Conservation (phyloP, 1,139 yeast genomes). For the Williopsis jadinii region DNA sequence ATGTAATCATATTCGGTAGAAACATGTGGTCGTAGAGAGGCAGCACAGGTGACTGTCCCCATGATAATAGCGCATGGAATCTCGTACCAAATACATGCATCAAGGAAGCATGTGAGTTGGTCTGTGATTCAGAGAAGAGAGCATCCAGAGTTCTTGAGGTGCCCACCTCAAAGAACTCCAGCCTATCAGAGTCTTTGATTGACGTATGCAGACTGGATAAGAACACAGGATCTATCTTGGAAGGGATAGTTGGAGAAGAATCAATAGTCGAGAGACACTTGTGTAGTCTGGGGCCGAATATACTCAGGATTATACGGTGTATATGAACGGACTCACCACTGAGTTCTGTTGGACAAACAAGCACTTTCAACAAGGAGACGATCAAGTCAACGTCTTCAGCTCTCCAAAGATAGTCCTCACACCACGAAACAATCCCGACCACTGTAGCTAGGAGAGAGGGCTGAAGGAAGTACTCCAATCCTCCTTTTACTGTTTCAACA, state of each 20-base stretch:
- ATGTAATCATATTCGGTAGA: conserved; percentile 7
- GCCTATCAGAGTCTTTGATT: conserved; percentile 1
- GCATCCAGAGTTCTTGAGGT: conserved; percentile 4
- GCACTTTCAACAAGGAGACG: conserved; percentile 26
- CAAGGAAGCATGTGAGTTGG: conserved; percentile 8
- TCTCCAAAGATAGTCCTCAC: conserved; percentile 32
- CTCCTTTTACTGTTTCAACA: conserved; percentile 42
- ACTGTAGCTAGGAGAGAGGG: conserved; percentile 46
- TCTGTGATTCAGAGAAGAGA: not conserved
- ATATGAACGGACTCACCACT: conserved; percentile 32
- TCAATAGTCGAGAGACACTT: conserved; percentile 11
- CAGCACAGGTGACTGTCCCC: conserved; percentile 17
- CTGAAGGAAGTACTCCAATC: conserved; percentile 59
- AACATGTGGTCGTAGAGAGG: conserved; percentile 16
- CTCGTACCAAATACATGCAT: conserved; percentile 13
- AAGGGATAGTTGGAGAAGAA: conserved; percentile 3
- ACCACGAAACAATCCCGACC: conserved; percentile 34
- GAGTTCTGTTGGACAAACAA: conserved; percentile 28
- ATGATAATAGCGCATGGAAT: conserved; percentile 15
- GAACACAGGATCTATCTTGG: conserved; percentile 13
- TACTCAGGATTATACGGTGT: conserved; percentile 27
- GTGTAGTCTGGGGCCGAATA: conserved; percentile 25
- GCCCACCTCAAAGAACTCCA: conserved; percentile 12
- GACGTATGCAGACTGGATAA: conserved; percentile 11
- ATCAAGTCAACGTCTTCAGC: conserved; percentile 25